Conservation (phyloP, 345 rosid genomes). For the Noccaea caerulescens region DNA sequence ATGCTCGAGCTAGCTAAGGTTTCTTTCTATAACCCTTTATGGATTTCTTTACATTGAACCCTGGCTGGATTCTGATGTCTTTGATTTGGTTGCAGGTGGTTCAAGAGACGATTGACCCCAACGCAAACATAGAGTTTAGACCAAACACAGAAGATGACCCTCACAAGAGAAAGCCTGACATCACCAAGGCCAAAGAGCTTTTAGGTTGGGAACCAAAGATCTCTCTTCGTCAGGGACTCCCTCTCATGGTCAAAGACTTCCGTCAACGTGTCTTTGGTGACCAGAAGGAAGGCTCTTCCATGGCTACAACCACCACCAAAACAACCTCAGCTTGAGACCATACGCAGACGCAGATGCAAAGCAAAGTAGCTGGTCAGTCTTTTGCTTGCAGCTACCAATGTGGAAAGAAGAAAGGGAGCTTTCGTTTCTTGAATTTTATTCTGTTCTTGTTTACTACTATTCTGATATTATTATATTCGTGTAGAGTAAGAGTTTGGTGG, state of each 20-base stretch:
- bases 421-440: slow-evolving; percentile 25
- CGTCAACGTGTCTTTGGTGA: slow-evolving; percentile 74
- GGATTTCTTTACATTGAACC: neutral
- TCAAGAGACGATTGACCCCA: slow-evolving; percentile 76
- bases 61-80: neutral
- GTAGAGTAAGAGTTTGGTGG: slow-evolving; percentile 38
- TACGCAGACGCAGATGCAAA: neutral
- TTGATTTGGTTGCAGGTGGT: slow-evolving; percentile 54
- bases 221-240: slow-evolving; percentile 76
- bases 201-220: slow-evolving; percentile 78
- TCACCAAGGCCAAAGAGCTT: slow-evolving; percentile 76
- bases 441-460: slow-evolving; percentile 14
- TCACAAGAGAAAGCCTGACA: slow-evolving; percentile 86
- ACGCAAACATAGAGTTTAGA: slow-evolving; percentile 81
- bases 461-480: slow-evolving; percentile 25
- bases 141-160: slow-evolving; percentile 93
- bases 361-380: slow-evolving; percentile 12
- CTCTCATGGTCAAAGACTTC: slow-evolving; percentile 80
- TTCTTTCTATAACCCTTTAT: neutral
- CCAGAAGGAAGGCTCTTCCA: slow-evolving; percentile 45
- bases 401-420: slow-evolving; percentile 8
- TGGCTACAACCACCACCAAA: slow-evolving; percentile 40
- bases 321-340: slow-evolving; percentile 41
- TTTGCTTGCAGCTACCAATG: slow-evolving; percentile 18
- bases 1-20: slow-evolving; percentile 99